Conservation (phyloP, 306 rosid genomes). For the Cicer yamashitae region DNA sequence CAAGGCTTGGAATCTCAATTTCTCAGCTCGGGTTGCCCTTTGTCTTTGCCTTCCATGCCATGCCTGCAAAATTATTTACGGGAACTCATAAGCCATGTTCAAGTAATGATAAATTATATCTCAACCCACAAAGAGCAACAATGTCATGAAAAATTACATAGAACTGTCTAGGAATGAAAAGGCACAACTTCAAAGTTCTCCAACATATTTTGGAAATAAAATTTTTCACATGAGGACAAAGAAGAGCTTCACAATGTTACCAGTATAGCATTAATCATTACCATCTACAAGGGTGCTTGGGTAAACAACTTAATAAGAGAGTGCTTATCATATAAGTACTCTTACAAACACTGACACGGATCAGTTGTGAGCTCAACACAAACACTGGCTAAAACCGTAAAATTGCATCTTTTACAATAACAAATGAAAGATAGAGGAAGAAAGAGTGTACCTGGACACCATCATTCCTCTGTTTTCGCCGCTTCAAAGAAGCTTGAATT, state of each 20-base stretch:
- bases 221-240: no score
- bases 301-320: no score
- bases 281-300: no score
- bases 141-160: conserved; percentile 17
- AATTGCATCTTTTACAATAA: conserved; percentile 16
- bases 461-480: conserved; percentile 94
- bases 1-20: conserved; percentile 97
- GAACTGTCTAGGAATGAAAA: conserved; percentile 21
- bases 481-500: conserved; percentile 86
- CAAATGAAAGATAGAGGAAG: conserved; percentile 34
- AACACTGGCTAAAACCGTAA: not conserved
- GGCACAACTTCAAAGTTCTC: no score
- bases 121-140: conserved; percentile 28
- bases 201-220: no score
- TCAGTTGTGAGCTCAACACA: conserved; percentile 4
- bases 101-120: conserved; percentile 29
- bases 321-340: not conserved
- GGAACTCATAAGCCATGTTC: conserved; percentile 38
- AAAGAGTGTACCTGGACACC: conserved; percentile 67
- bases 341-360: not conserved
- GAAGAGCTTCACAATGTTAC: no score
- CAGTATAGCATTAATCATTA: no score
- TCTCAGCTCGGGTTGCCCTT: conserved; percentile 95
- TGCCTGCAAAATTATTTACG: conserved; percentile 58
- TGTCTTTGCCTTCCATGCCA: conserved; percentile 99